Percentiles rank a stretch among this genome's conserved stretches.
Conservation (phyloP, 23 red algal species). For the Pyropia haitanensis region DNA sequence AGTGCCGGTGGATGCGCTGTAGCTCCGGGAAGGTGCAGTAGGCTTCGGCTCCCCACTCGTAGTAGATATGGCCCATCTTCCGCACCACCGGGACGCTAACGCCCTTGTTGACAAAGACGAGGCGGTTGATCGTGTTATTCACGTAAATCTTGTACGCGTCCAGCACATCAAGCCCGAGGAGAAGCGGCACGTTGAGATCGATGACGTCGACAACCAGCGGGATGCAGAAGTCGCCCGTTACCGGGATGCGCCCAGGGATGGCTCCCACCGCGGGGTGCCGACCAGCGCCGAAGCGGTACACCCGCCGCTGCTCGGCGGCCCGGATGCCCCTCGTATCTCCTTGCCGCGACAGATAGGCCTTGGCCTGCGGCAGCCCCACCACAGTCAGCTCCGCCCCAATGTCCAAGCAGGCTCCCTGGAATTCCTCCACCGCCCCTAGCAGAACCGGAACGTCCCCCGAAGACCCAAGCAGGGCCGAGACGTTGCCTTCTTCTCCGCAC, state of each 20-base stretch:
- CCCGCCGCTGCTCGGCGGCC: too few species aligned
- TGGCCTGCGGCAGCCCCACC: too few species aligned
- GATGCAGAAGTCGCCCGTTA: background rate
- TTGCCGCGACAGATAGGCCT: too few species aligned
- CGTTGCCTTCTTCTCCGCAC: too few species aligned
- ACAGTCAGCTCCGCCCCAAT: too few species aligned
- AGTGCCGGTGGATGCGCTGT: background rate
- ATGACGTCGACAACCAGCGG: background rate
- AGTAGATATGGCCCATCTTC: background rate
- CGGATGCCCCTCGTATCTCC: too few species aligned
- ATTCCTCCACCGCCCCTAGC: too few species aligned
- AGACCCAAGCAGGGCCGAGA: too few species aligned
- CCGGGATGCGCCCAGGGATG: conserved; percentile 3
- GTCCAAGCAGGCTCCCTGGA: too few species aligned
- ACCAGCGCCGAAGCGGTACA: background rate
- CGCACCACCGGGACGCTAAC: background rate
- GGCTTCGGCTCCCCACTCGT: background rate
- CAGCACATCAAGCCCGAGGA: conserved; percentile 7
- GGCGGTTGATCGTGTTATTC: background rate
- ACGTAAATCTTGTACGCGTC: conserved; percentile 1
- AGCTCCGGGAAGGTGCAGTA: background rate
- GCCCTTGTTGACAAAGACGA: background rate
- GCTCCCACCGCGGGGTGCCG: background rate
- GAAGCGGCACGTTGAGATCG: conserved; percentile 12
- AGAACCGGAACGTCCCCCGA: too few species aligned